phyloP scores from a whole-genome alignment of 1,284 basidiomycete genomes.

The Hemileia vastatrix region DNA sequence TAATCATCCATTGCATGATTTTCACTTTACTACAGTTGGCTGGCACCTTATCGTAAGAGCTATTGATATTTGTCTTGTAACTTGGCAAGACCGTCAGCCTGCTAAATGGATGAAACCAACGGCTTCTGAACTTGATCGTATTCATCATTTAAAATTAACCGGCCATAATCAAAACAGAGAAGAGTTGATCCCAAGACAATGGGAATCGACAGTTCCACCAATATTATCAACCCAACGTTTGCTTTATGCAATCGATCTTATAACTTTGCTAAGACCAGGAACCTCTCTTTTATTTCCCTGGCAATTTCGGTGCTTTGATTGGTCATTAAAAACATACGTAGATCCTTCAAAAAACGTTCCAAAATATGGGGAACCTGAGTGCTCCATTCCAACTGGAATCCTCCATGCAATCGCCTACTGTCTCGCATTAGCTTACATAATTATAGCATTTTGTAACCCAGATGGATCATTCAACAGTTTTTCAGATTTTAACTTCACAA shows the following conservation, averaged over 20 bases:
- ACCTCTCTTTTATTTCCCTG: neutral
- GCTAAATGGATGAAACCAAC: conserved; percentile 5
- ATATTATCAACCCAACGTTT: neutral
- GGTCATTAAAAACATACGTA: neutral
- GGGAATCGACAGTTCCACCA: neutral
- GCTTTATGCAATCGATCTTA: conserved; percentile 1
- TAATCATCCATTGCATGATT: no score
- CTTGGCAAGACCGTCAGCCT: neutral
- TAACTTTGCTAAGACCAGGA: neutral
- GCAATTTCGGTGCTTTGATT: conserved; percentile 10
- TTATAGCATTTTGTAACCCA: neutral
- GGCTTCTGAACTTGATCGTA: neutral
- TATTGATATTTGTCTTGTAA: neutral
- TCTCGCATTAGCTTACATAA: neutral
- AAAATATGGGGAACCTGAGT: neutral
- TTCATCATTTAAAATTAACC: neutral
- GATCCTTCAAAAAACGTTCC: no score
- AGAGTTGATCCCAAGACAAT: neutral
- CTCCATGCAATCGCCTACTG: neutral
- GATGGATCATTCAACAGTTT: neutral
- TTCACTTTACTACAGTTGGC: neutral
- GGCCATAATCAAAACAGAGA: neutral
- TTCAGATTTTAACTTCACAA: neutral
- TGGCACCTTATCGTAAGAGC: neutral
- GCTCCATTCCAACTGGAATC: neutral